These are phyloP conservation scores for Lentinus polychrous DNA, from an alignment of 1,284 basidiomycete genomes.

Conservation along the genomic window DNA sequence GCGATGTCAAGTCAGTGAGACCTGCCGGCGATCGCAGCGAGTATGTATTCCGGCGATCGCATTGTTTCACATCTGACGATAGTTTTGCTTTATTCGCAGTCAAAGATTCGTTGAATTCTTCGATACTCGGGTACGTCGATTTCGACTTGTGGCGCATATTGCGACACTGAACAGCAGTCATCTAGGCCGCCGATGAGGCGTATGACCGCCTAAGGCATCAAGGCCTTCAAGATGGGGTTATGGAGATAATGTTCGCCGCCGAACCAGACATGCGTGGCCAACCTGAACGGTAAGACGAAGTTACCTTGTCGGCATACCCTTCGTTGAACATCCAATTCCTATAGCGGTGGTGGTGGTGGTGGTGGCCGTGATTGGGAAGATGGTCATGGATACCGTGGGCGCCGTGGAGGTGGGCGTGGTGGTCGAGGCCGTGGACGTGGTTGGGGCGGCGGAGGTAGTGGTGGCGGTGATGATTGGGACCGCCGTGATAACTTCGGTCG, in stretches of 20 bases:
- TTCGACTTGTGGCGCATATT: not conserved
- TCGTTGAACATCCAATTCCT: not conserved
- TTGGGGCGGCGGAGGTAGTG: slow-evolving; percentile 15
- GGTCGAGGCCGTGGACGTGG: slow-evolving; percentile 23
- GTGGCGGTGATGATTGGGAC: slow-evolving; percentile 32
- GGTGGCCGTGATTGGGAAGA: slow-evolving; percentile 35
- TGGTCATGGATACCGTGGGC: slow-evolving; percentile 30
- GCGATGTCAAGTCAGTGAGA: slow-evolving; percentile 81
- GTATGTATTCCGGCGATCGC: slow-evolving; percentile 34
- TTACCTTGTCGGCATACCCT: not conserved
- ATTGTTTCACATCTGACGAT: not conserved
- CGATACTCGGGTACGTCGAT: slow-evolving; percentile 64
- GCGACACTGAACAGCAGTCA: slow-evolving; percentile 11
- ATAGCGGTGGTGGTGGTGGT: slow-evolving; percentile 28
- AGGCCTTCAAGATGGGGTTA: slow-evolving; percentile 76
- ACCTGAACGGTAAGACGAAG: slow-evolving; percentile 28
- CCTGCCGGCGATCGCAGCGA: slow-evolving; percentile 61
- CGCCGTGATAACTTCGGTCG: slow-evolving; percentile 38
- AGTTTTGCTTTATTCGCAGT: slow-evolving; percentile 30
- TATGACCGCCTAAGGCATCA: slow-evolving; percentile 76
- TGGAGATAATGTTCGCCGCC: slow-evolving; percentile 89
- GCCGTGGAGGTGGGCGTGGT: slow-evolving; percentile 28
- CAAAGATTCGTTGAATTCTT: slow-evolving; percentile 86
- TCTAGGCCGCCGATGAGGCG: slow-evolving; percentile 69
- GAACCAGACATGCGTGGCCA: slow-evolving; percentile 27